phyloP scores from a whole-genome alignment of 495 filamentous ascomycete genomes.

The Haplographium delicatum region DNA sequence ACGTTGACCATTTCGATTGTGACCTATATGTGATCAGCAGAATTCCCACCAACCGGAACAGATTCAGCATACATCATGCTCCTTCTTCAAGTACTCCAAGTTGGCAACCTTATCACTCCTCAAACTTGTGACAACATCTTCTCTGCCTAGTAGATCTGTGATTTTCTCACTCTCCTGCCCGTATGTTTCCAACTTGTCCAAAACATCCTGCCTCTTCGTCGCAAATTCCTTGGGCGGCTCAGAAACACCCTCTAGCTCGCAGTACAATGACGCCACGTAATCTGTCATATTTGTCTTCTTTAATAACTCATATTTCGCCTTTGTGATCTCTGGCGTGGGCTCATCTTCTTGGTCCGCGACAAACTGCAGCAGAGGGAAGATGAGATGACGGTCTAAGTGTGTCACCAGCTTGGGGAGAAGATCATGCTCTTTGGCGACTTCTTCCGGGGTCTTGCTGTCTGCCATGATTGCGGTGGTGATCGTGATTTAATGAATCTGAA shows the following conservation, averaged over 20 bases:
- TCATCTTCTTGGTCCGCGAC: slow-evolving; percentile 51
- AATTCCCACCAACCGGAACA: background rate
- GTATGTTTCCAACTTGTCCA: slow-evolving; percentile 70
- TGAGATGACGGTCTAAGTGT: slow-evolving; percentile 91
- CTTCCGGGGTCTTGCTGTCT: slow-evolving; percentile 44
- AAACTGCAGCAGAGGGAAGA: slow-evolving; percentile 92
- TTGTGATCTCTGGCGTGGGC: slow-evolving; percentile 61
- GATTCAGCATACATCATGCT: slow-evolving; percentile 61
- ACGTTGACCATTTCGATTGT: slow-evolving; percentile 91
- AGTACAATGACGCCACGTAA: slow-evolving; percentile 84
- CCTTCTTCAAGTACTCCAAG: slow-evolving; percentile 90
- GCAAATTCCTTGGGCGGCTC: slow-evolving; percentile 77
- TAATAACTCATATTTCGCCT: slow-evolving; percentile 84
- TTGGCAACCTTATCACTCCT: slow-evolving; percentile 96
- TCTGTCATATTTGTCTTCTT: slow-evolving; percentile 98
- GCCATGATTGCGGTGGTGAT: slow-evolving; percentile 43
- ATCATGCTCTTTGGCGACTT: slow-evolving; percentile 64
- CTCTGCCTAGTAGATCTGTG: slow-evolving; percentile 72
- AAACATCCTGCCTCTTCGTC: slow-evolving; percentile 82
- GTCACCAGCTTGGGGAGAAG: slow-evolving; percentile 83
- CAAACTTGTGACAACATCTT: slow-evolving; percentile 81
- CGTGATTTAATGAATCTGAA: background rate
- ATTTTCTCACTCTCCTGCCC: slow-evolving; percentile 84
- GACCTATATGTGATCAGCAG: slow-evolving; percentile 44
- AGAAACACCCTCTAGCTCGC: slow-evolving; percentile 74